Evolutionary conservation across 2,329 filamentous ascomycete species (phyloP).

Genomic region (Huntiella savannae): DNA sequence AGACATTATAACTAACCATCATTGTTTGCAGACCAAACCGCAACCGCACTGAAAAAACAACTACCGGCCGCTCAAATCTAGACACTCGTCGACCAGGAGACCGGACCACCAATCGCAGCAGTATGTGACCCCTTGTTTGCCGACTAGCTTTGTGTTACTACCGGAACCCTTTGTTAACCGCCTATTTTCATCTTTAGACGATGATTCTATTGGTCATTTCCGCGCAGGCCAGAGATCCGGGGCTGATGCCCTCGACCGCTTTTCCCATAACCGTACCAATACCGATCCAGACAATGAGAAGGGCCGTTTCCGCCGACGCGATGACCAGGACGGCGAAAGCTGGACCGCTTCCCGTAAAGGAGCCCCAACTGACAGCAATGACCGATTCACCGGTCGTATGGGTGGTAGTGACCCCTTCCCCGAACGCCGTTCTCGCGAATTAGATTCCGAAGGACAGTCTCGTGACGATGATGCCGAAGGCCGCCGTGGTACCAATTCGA

Average conservation of each 20-base stretch:
- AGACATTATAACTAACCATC: no score
- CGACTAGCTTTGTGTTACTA: no score
- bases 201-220: conserved; percentile 9
- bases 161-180: no score
- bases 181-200: conserved; percentile 1
- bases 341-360: conserved; percentile 63
- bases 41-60: conserved; percentile 34
- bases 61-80: no score
- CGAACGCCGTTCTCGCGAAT: conserved; percentile 29
- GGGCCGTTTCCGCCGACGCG: conserved; percentile 31
- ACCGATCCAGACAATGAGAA: conserved; percentile 29
- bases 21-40: conserved; percentile 54
- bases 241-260: conserved; percentile 28
- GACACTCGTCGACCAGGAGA: no score
- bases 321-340: conserved; percentile 46
- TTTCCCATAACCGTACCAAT: conserved; percentile 29
- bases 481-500: conserved; percentile 30
- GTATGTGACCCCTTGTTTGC: no score
- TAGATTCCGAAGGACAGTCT: conserved; percentile 34
- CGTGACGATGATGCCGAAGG: conserved; percentile 32
- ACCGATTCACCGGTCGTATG: conserved; percentile 50
- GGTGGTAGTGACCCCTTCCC: conserved; percentile 29
- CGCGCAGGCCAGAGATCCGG: conserved; percentile 10
- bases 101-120: no score
- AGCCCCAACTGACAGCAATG: conserved; percentile 51